These are phyloP conservation scores for Wickerhamiella alocasiicola DNA, from an alignment of 805 yeast genomes.

Conservation along the genomic window DNA sequence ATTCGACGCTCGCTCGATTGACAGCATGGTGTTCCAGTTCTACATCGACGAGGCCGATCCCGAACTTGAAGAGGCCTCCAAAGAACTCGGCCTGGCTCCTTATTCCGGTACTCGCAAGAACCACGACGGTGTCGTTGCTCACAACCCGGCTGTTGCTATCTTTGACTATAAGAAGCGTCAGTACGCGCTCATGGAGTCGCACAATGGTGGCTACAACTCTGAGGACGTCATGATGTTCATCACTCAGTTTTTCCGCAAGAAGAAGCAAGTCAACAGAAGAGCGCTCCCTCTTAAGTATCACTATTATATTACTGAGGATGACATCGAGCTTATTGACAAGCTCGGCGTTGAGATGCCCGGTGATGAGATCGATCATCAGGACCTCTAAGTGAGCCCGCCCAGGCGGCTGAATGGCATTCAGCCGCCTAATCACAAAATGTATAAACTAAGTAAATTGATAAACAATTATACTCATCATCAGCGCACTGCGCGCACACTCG, in stretches of 20 bases:
- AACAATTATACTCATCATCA: too few relatives aligned
- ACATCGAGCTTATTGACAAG: constrained; percentile 15
- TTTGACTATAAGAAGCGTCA: constrained; percentile 14
- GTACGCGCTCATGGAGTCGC: neutral
- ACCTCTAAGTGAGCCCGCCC: constrained; percentile 14
- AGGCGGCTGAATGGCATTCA: too few relatives aligned
- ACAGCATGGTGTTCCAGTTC: constrained; percentile 15
- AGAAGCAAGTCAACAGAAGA: constrained; percentile 9
- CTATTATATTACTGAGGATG: constrained; percentile 18
- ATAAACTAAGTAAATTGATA: too few relatives aligned
- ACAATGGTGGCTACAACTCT: constrained; percentile 13
- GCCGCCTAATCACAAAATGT: too few relatives aligned
- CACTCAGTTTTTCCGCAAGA: constrained; percentile 4
- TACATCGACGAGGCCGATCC: constrained; percentile 13
- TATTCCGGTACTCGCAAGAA: constrained; percentile 10
- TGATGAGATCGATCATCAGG: constrained; percentile 12
- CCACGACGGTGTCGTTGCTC: constrained; percentile 3
- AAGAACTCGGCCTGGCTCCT: constrained; percentile 13
- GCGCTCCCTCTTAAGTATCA: constrained; percentile 15
- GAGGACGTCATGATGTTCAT: constrained; percentile 12
- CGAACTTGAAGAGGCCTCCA: constrained; percentile 14
- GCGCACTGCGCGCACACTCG: too few relatives aligned
- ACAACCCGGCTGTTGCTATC: constrained; percentile 15
- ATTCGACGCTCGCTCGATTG: constrained; percentile 12
- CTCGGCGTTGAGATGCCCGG: constrained; percentile 10